A percentile compares a stretch with the other conserved stretches of the same genome.
phyloP scores from a whole-genome alignment of 345 rosid species.

The Sapria himalayana region DNA sequence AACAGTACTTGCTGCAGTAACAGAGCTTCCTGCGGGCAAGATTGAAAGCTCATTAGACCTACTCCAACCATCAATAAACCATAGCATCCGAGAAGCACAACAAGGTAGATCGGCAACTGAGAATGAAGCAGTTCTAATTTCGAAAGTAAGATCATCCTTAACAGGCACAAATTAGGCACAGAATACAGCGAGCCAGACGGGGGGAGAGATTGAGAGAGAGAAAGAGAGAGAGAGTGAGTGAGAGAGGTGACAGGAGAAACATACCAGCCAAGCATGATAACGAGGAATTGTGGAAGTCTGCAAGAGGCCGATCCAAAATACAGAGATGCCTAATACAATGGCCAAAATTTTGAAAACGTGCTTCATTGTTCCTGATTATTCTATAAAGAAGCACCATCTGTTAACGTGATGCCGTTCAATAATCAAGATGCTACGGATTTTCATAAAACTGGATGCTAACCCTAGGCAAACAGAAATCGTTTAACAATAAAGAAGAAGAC shows the following conservation, averaged over 20 bases:
- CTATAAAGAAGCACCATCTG: too few species aligned
- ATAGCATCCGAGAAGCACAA: conserved; percentile 55
- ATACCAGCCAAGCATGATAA: conserved; percentile 34
- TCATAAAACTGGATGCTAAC: too few species aligned
- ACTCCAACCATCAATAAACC: conserved; percentile 64
- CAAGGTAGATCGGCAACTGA: conserved; percentile 46
- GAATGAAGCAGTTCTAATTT: background rate
- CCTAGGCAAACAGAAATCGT: too few species aligned
- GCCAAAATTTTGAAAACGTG: conserved; percentile 35
- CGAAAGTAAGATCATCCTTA: background rate
- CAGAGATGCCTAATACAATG: conserved; percentile 23
- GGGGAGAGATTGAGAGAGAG: background rate
- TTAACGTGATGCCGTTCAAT: too few species aligned
- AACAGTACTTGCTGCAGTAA: conserved; percentile 38
- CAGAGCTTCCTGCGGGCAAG: conserved; percentile 53
- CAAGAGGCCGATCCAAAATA: conserved; percentile 36
- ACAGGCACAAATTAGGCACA: too few species aligned
- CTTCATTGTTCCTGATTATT: too few species aligned
- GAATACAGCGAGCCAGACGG: too few species aligned
- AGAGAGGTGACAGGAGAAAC: conserved; percentile 10
- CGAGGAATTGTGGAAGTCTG: conserved; percentile 28
- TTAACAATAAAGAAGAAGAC: too few species aligned
- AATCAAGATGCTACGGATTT: too few species aligned
- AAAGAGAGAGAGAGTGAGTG: background rate
- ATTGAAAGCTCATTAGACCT: conserved; percentile 51